Evolutionary conservation across 2,329 filamentous ascomycete species (phyloP).

Genomic region (Tolypocladium sp.): DNA sequence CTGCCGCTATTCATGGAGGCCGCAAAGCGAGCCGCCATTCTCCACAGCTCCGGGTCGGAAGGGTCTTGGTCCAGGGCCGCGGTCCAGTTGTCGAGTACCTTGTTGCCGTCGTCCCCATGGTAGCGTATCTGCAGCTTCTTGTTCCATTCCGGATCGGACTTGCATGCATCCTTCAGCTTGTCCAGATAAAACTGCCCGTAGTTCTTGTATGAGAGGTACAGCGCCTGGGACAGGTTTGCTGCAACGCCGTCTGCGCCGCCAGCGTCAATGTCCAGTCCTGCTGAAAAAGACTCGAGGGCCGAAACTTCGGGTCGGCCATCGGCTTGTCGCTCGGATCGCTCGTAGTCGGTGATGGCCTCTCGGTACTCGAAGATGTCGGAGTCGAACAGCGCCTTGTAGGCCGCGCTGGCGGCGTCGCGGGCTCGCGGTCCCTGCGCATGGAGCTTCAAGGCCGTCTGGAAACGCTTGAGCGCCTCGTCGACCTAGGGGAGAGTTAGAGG

Average conservation of each 20-base stretch:
- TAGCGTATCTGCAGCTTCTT: conserved; percentile 16
- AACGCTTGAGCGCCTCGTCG: conserved; percentile 91
- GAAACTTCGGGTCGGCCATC: conserved; percentile 32
- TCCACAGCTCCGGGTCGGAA: conserved; percentile 59
- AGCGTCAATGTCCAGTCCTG: conserved; percentile 45
- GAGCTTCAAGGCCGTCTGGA: conserved; percentile 82
- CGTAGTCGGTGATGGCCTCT: conserved; percentile 78
- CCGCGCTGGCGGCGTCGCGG: conserved; percentile 66
- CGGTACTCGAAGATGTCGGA: conserved; percentile 93
- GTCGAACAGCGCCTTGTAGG: conserved; percentile 76
- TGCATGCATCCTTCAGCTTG: conserved; percentile 22
- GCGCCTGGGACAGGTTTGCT: conserved; percentile 76
- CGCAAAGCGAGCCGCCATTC: conserved; percentile 48
- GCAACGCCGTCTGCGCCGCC: conserved; percentile 64
- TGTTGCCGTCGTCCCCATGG: conserved; percentile 23
- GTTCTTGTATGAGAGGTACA: conserved; percentile 94
- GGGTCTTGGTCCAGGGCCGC: conserved; percentile 55
- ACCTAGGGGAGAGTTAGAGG: conserved; percentile 40
- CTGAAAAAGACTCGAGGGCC: conserved; percentile 36
- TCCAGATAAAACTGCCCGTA: conserved; percentile 90
- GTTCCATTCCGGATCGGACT: conserved; percentile 44
- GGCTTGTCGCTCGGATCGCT: conserved; percentile 53
- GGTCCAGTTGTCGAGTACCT: conserved; percentile 47
- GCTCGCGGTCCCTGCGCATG: conserved; percentile 77
- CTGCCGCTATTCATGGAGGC: conserved; percentile 47